A percentile compares a stretch with the other conserved stretches of the same genome.
Conservation (phyloP, 2,329 filamentous ascomycete species). For the Nemania diffusa region DNA sequence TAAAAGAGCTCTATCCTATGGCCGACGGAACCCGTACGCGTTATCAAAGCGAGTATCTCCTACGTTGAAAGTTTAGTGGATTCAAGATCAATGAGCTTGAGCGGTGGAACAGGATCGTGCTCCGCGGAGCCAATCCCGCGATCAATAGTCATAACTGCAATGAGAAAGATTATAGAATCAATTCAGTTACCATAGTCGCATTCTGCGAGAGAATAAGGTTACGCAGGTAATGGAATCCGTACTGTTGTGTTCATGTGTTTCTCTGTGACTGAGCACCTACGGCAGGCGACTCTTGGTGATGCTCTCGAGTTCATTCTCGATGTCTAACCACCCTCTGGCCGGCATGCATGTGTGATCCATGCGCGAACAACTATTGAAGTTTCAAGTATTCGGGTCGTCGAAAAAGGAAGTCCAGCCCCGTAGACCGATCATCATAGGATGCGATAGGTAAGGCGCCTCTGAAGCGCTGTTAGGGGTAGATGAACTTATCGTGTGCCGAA, state of each 20-base stretch:
- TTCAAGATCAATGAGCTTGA: slow-evolving; percentile 2
- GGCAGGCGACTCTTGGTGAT: neutral
- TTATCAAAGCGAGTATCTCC: slow-evolving; percentile 3
- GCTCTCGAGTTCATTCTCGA: neutral
- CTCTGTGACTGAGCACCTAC: neutral
- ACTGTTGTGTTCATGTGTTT: neutral
- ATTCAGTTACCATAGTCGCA: neutral
- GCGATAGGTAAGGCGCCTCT: neutral
- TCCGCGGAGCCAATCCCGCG: neutral
- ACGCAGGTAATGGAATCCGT: neutral
- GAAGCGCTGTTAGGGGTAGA: neutral
- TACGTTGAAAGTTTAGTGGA: neutral
- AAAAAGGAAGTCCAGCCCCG: too few species aligned
- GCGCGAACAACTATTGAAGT: neutral
- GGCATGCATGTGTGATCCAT: neutral
- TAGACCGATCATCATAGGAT: neutral
- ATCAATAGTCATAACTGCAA: slow-evolving; percentile 9
- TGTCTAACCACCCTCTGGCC: neutral
- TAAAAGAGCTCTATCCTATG: neutral
- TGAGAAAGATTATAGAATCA: neutral
- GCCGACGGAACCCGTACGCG: neutral
- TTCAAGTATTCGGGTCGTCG: neutral
- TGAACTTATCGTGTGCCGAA: neutral
- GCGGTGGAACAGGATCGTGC: neutral
- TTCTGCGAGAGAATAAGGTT: neutral